Percentiles rank a stretch among this genome's conserved stretches.
These are phyloP conservation scores for Sporobolus alterniflorus DNA, from an alignment of 202 grass and related monocot species.

Conservation along the genomic window DNA sequence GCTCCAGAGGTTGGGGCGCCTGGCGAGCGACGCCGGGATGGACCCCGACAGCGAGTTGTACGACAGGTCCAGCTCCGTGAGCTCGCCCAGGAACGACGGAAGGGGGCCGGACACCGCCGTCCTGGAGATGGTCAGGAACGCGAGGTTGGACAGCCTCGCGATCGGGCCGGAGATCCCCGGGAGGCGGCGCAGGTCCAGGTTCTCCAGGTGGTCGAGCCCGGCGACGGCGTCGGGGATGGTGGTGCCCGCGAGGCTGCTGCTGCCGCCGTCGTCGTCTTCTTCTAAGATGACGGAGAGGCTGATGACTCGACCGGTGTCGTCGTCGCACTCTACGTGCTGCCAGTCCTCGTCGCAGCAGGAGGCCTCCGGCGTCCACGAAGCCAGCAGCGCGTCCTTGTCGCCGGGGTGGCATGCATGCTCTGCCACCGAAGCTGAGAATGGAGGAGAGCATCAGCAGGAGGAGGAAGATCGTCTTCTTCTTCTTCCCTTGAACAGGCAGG, in stretches of 20 bases:
- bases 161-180: neutral
- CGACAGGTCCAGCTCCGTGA: slow-evolving; percentile 9
- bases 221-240: slow-evolving; percentile 19
- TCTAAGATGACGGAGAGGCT: neutral
- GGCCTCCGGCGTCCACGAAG: neutral
- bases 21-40: neutral
- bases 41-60: neutral
- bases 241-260: neutral
- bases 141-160: slow-evolving; percentile 9
- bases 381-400: slow-evolving; percentile 20
- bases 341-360: neutral
- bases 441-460: too few species aligned
- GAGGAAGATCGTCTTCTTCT: too few species aligned
- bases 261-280: neutral
- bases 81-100: neutral
- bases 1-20: neutral
- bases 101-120: neutral
- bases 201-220: neutral
- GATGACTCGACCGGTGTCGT: neutral
- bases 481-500: too few species aligned
- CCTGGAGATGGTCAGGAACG: neutral
- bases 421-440: neutral
- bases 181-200: neutral
- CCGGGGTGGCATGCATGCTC: neutral
- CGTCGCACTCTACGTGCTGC: slow-evolving; percentile 1